Evolutionary conservation across 2,329 filamentous ascomycete species (phyloP).

Genomic region (Biscogniauxia mediterranea): DNA sequence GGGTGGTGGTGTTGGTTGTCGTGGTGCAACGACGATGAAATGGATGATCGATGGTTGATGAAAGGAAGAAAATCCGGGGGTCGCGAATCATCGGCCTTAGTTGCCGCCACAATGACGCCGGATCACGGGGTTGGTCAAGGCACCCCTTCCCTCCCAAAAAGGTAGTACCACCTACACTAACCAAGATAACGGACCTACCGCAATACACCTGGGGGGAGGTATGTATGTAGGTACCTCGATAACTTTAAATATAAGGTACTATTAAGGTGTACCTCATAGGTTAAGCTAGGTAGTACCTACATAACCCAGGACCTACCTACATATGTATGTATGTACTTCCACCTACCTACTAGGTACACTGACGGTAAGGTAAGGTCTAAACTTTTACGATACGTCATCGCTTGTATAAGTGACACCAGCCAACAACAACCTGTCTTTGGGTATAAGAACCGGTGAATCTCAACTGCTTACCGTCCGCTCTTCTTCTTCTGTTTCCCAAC

Average conservation of each 20-base stretch:
- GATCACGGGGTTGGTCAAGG: constrained; percentile 26
- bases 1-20: not conserved
- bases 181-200: no score
- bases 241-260: no score
- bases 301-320: no score
- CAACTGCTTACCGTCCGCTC: not conserved
- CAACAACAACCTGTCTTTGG: constrained; percentile 1
- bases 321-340: not conserved
- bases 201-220: no score
- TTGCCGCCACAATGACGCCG: constrained; percentile 27
- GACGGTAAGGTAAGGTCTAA: not conserved
- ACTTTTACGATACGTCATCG: constrained; percentile 31
- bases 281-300: no score
- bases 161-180: no score
- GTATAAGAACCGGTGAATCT: not conserved
- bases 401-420: constrained; percentile 4
- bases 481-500: not conserved
- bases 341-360: not conserved
- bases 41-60: not conserved
- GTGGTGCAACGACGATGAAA: no score
- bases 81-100: constrained; percentile 25
- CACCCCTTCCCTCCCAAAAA: no score
- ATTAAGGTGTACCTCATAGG: no score
- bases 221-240: no score
- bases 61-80: constrained; percentile 16